Conservation (phyloP, 192 early-diverging fungal genomes). For the Linnemannia elongata region DNA sequence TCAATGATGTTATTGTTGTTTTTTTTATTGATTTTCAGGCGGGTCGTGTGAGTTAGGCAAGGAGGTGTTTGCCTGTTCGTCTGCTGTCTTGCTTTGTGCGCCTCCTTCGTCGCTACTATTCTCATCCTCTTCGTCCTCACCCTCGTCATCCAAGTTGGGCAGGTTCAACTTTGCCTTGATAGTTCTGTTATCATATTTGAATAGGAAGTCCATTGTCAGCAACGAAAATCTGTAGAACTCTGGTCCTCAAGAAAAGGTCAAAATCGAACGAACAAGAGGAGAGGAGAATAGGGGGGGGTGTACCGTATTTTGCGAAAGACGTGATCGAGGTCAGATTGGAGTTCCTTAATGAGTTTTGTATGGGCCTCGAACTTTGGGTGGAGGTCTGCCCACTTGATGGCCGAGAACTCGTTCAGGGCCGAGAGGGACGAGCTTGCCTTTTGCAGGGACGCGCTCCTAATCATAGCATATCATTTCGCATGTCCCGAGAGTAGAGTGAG, state of each 20-base stretch:
- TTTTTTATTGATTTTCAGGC: background rate
- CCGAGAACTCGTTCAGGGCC: conserved; percentile 71
- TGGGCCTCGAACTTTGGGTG: conserved; percentile 67
- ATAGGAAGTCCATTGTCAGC: background rate
- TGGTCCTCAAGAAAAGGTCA: background rate
- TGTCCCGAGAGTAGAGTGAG: too few species aligned
- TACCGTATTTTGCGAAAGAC: conserved; percentile 72
- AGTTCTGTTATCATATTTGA: background rate
- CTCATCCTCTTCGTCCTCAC: conserved; percentile 3
- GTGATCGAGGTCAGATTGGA: conserved; percentile 68
- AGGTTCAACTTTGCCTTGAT: conserved; percentile 35
- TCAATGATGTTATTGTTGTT: background rate
- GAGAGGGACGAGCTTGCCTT: conserved; percentile 44
- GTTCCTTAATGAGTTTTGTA: conserved; percentile 66
- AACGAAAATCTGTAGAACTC: background rate
- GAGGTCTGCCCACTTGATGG: conserved; percentile 64
- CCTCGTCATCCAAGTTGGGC: conserved; percentile 32
- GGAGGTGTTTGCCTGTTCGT: background rate
- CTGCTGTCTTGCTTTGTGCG: background rate
- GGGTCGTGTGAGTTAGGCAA: background rate
- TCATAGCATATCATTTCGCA: too few species aligned
- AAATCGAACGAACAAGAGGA: background rate
- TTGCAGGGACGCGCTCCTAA: conserved; percentile 42
- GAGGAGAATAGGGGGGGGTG: too few species aligned
- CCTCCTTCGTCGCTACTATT: background rate